These are phyloP conservation scores for Rhodamnia argentea DNA, from an alignment of 345 rosid genomes.

Conservation along the genomic window DNA sequence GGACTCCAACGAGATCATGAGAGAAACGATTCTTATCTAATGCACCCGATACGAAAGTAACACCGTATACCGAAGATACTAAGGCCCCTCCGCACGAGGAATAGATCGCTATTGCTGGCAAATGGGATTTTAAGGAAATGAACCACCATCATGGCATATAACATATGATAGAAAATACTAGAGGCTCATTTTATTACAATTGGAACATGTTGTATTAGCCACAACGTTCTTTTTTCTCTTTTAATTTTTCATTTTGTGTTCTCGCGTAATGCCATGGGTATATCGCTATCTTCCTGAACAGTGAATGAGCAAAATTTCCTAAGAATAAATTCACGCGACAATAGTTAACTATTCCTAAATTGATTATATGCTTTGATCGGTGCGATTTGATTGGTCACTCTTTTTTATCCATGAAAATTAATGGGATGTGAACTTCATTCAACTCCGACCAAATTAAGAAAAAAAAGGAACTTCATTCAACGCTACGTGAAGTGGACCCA, in stretches of 20 bases:
- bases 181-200: fast-evolving
- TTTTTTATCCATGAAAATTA: neutral
- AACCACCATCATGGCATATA: neutral
- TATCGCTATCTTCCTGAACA: fast-evolving
- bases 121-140: neutral
- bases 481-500: constrained; percentile 21
- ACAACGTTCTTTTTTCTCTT: fast-evolving
- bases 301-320: fast-evolving
- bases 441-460: neutral
- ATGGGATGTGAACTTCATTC: constrained; percentile 10
- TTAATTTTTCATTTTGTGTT: neutral
- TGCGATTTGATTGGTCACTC: neutral
- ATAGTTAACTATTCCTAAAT: fast-evolving
- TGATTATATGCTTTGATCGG: neutral
- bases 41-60: neutral
- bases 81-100: no score
- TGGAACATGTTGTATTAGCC: fast-evolving
- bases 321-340: fast-evolving
- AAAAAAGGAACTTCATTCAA: constrained; percentile 1
- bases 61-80: no score
- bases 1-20: neutral
- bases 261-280: fast-evolving
- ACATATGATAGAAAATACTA: neutral
- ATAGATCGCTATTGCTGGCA: neutral
- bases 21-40: neutral